phyloP scores from a whole-genome alignment of 306 rosid genomes.

The Fragaria iinumae region DNA sequence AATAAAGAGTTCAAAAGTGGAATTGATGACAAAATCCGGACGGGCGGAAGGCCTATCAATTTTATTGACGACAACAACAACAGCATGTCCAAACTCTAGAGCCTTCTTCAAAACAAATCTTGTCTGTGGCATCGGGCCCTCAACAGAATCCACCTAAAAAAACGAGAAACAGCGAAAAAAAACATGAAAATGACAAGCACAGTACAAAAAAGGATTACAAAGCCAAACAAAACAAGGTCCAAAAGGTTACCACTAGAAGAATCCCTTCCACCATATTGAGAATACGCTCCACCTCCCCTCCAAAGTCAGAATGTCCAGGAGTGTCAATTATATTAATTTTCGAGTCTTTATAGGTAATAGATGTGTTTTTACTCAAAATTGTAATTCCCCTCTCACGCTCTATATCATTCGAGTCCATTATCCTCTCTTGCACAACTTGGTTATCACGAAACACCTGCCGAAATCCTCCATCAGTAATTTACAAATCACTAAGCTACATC shows the following conservation, averaged over 20 bases:
- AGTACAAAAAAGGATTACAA: conserved; percentile 3
- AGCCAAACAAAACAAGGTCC: conserved; percentile 18
- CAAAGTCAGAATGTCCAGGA: conserved; percentile 99
- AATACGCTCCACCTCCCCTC: conserved; percentile 97
- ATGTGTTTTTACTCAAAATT: conserved; percentile 90
- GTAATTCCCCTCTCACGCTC: conserved; percentile 99
- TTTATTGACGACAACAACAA: conserved; percentile 96
- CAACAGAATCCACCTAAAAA: conserved; percentile 93
- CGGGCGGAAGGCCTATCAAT: conserved; percentile 95
- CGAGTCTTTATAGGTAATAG: conserved; percentile 76
- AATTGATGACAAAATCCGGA: conserved; percentile 86
- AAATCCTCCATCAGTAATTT: conserved; percentile 8
- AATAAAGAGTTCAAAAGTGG: conserved; percentile 95
- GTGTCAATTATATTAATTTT: conserved; percentile 95
- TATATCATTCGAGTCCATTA: conserved; percentile 97
- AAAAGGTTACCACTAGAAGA: conserved; percentile 78
- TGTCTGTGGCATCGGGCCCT: conserved; percentile 99
- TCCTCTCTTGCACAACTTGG: conserved; percentile 90
- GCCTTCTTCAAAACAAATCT: conserved; percentile 99
- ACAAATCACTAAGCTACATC: not conserved
- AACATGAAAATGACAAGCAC: conserved; percentile 23
- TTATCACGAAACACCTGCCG: conserved; percentile 94
- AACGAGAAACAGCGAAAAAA: conserved; percentile 25
- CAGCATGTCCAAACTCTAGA: conserved; percentile 93
- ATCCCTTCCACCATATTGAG: conserved; percentile 99